These are phyloP conservation scores for Claviceps pazoutovae DNA, from an alignment of 2,329 filamentous ascomycete genomes.

Conservation along the genomic window DNA sequence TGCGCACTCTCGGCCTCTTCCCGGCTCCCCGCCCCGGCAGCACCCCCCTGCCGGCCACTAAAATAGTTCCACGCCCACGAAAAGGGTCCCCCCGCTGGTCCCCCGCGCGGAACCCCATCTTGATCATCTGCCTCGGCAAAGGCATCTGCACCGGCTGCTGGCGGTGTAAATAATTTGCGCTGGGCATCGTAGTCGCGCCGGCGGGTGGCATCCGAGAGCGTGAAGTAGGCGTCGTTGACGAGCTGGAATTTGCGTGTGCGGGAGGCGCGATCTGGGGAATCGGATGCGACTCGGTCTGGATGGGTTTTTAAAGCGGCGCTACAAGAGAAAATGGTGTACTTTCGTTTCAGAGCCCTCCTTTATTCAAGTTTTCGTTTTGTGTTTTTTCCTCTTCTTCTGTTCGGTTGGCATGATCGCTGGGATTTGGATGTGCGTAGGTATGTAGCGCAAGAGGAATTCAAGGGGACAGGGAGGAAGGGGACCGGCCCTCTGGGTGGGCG, in stretches of 20 bases:
- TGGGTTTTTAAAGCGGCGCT: constrained; percentile 85
- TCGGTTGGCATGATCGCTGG: too few relatives aligned
- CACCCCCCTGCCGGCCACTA: constrained; percentile 18
- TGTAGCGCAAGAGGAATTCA: neutral
- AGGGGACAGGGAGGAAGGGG: too few relatives aligned
- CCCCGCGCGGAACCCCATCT: constrained; percentile 18
- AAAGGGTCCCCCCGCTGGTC: constrained; percentile 36
- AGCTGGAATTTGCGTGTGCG: constrained; percentile 84
- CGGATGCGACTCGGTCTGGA: constrained; percentile 73
- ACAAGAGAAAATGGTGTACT: neutral
- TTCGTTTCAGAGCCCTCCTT: neutral
- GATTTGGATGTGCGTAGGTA: neutral
- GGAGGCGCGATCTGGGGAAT: constrained; percentile 67
- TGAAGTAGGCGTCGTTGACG: constrained; percentile 89
- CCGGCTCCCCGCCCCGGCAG: constrained; percentile 17
- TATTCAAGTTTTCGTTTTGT: neutral
- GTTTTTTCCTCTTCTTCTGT: neutral
- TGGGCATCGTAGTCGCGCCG: constrained; percentile 76
- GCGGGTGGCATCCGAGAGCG: constrained; percentile 64
- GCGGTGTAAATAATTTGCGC: constrained; percentile 19
- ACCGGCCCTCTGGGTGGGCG: constrained; percentile 1
- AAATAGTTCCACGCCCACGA: constrained; percentile 66
- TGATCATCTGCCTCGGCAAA: constrained; percentile 29
- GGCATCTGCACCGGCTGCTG: constrained; percentile 20
- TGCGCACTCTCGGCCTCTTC: constrained; percentile 58